phyloP scores from a whole-genome alignment of 139 green algal species.

The Pseudopediastrum boryanum region DNA sequence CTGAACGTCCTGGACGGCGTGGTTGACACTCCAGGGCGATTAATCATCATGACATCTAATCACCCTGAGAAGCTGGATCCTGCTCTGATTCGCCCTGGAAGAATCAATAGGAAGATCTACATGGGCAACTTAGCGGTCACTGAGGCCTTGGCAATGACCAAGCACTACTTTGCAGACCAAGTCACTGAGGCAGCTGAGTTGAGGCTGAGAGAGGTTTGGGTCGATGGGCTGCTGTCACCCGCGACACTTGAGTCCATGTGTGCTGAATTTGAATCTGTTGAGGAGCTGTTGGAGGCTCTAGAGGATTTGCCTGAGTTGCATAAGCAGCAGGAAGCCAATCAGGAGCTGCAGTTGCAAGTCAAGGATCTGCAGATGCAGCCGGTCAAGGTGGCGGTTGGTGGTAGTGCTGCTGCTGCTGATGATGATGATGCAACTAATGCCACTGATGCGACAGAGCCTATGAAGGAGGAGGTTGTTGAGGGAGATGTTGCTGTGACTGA shows the following conservation, averaged over 20 bases:
- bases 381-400: too few species aligned
- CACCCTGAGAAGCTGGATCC: slow-evolving; percentile 66
- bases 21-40: slow-evolving; percentile 61
- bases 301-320: slow-evolving; percentile 19
- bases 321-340: too few species aligned
- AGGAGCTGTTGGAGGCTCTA: slow-evolving; percentile 43
- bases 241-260: slow-evolving; percentile 65
- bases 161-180: slow-evolving; percentile 56
- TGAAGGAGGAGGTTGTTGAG: too few species aligned
- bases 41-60: slow-evolving; percentile 70
- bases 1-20: slow-evolving; percentile 68
- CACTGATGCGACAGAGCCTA: too few species aligned
- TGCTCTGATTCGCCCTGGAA: slow-evolving; percentile 58
- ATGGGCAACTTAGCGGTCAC: slow-evolving; percentile 44
- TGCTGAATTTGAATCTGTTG: slow-evolving; percentile 47
- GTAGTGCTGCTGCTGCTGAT: too few species aligned
- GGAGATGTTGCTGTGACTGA: too few species aligned
- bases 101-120: slow-evolving; percentile 62
- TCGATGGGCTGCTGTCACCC: slow-evolving; percentile 48
- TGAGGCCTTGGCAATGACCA: slow-evolving; percentile 52
- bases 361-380: too few species aligned
- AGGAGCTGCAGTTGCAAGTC: too few species aligned
- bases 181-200: too few species aligned
- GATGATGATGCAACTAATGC: too few species aligned
- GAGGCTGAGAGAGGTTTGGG: slow-evolving; percentile 14